Conservation (phyloP, 805 yeast genomes). For the Yueomyces sinensis region DNA sequence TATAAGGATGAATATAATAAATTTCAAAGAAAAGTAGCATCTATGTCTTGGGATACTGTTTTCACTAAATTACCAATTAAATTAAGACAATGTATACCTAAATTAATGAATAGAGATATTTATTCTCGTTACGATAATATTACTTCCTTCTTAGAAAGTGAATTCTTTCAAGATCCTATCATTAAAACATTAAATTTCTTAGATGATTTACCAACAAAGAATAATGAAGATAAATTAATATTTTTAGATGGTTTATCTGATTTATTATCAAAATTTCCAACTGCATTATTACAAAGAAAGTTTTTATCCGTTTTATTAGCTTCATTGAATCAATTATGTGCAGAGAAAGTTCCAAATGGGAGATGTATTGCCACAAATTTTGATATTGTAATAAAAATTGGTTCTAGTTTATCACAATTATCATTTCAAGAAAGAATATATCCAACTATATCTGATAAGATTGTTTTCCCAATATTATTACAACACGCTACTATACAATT, state of each 20-base stretch:
- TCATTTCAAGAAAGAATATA: constrained; percentile 63
- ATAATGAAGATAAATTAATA: constrained; percentile 48
- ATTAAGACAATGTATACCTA: constrained; percentile 33
- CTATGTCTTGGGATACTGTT: constrained; percentile 26
- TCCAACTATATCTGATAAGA: constrained; percentile 23
- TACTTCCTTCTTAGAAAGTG: constrained; percentile 49
- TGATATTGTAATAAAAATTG: constrained; percentile 47
- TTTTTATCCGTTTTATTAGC: constrained; percentile 57
- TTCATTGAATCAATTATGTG: constrained; percentile 27
- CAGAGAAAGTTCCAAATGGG: constrained; percentile 29
- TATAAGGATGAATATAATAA: constrained; percentile 44
- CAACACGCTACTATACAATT: constrained; percentile 24
- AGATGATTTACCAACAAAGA: constrained; percentile 71
- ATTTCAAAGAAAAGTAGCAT: constrained; percentile 33
- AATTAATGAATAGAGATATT: constrained; percentile 40
- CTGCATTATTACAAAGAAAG: constrained; percentile 46
- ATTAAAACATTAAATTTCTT: constrained; percentile 68
- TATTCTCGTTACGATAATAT: constrained; percentile 39
- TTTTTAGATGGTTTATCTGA: constrained; percentile 54
- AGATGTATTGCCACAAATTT: constrained; percentile 26
- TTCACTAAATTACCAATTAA: constrained; percentile 49
- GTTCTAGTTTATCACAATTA: constrained; percentile 55
- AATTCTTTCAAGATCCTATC: constrained; percentile 70
- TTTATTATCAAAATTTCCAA: constrained; percentile 46
- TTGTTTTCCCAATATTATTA: constrained; percentile 12